Base-by-base conservation (phyloP, 2,329 filamentous ascomycete genomes). In the Epichloe bromicola region DNA sequence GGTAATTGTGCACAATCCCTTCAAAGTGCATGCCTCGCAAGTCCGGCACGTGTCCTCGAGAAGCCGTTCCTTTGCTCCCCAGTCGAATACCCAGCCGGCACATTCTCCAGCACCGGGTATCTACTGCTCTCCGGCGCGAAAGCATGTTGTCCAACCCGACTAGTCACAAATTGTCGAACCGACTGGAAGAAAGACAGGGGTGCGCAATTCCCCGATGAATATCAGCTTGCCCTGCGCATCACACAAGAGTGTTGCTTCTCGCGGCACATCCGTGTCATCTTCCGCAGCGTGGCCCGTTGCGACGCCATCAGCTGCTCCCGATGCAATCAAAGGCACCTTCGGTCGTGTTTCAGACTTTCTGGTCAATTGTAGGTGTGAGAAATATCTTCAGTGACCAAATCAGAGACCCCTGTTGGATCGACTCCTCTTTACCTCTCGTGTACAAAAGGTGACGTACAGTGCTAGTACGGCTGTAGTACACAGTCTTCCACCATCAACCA, bases 161-260 rank as follows among this genome's bases (percentile, higher is more conserved):
- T 69, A 0, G 70, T 75, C 20, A 78, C 74, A 17, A 79, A 67
- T 55, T 75, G 70, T 2, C 75, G 67, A 6, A 78, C 71, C 0
- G 74, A 76, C 55, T 78, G 74, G 56, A 78, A 78, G 54, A 79
- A 74, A 0, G 75, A 78, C 19, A 79, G 61, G 1, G 75, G 75
- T 4, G 75, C 75, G 55, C 75, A 78, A 58, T 79, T 75, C 5
- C 6, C 75, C 75, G 23, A 78, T 74, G 58, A 79, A 79, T 33
- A 76, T 73, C 20, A 77, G 59, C 56, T 76, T 76, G 1, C 75
- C 75, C 51, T 75, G 72, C 0, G 73, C 68, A 54, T 79, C 75
- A 41, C 71, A 71, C 0, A 78, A 63, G 5, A 78, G 62, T 2
- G 74, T 65, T 3, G 75, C 75, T 52, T 79, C 75, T 1, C 74